Percentiles rank a stretch among this genome's conserved stretches.
Evolutionary conservation across 495 filamentous ascomycete species (phyloP).

Genomic region (Mytilinidion resinicola): DNA sequence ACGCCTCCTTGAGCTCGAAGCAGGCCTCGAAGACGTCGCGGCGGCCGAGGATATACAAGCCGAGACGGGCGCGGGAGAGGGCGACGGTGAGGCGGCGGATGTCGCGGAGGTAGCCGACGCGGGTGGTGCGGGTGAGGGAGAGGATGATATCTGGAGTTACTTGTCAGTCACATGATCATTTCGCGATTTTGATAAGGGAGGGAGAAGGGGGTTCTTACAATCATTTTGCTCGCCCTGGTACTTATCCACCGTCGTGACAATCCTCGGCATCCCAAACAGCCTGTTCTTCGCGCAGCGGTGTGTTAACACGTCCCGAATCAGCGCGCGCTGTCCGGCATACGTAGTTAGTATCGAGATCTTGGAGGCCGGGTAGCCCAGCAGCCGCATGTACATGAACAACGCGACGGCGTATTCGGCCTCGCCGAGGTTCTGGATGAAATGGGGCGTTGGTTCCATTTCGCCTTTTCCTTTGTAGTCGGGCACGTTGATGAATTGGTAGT

Average conservation of each 20-base stretch:
- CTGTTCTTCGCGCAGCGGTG: constrained; percentile 76
- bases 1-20: constrained; percentile 80
- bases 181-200: not conserved
- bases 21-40: constrained; percentile 83
- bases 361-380: constrained; percentile 88
- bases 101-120: constrained; percentile 89
- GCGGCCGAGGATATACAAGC: constrained; percentile 88
- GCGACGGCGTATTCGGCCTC: constrained; percentile 97
- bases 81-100: constrained; percentile 92
- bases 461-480: constrained; percentile 87
- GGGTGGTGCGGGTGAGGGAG: constrained; percentile 79
- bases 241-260: constrained; percentile 92
- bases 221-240: constrained; percentile 99
- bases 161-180: constrained; percentile 1
- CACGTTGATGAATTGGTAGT: constrained; percentile 97
- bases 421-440: constrained; percentile 95
- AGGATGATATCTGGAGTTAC: constrained; percentile 72
- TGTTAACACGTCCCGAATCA: constrained; percentile 83
- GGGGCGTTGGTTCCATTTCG: constrained; percentile 84
- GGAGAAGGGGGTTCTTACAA: constrained; percentile 54
- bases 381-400: constrained; percentile 93
- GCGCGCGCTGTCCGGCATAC: constrained; percentile 88
- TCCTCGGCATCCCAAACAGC: constrained; percentile 84
- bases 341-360: constrained; percentile 88
- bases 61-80: constrained; percentile 87